Base-by-base conservation (phyloP, 2,329 filamentous ascomycete genomes). In the Verruconis gallopava region DNA sequence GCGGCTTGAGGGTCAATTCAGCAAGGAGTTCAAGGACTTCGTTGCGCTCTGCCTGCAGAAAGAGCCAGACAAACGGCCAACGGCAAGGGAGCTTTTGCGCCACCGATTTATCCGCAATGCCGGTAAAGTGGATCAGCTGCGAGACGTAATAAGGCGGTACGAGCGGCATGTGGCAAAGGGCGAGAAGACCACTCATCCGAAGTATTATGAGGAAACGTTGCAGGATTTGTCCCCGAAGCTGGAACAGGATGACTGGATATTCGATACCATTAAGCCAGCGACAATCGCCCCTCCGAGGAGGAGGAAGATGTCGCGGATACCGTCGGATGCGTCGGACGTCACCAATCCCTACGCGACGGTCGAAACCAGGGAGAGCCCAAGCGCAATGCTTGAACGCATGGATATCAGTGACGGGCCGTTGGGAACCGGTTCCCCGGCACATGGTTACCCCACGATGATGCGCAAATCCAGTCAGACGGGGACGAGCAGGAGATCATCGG, bases 201-300 rank as follows among this genome's bases (percentile, higher is more conserved):
- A 83, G 52, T 93, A 89, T 61, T 96, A 96, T 61, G 88, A 94
- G 53, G 89, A 96, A 64, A 94, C 89, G 3, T 68, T 96, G 68
- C 73, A 60, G 55, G 71, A 47, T 2, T 37, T 21, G 12, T 19
- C 21, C 25, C n/a, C 38, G 20, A 45, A 47, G n/a, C 68, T 75
- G 28, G 79, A 86, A 4, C 71, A 83, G 13, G 85, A 94, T 48
- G 88, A 84, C 49, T 96, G 89, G 89, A 81, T 93, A 2, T 96
- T 96, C 56, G 89, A 95, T 55, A 96, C 89, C 0, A 78, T 96
- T 55, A 91, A 84, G 59, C 72, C 75, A 9, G 19, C 41, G 9
- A 43, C 41, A 3, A 38, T 38, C 9, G 40, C 40, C 12, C 40
- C 40, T 2, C 21, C 59, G 46, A 71, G 64, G 51, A 62, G 64